Percentiles rank a stretch among this genome's conserved stretches.
Conservation (phyloP, 192 early-diverging fungal genomes). For the Mortierella claussenii region DNA sequence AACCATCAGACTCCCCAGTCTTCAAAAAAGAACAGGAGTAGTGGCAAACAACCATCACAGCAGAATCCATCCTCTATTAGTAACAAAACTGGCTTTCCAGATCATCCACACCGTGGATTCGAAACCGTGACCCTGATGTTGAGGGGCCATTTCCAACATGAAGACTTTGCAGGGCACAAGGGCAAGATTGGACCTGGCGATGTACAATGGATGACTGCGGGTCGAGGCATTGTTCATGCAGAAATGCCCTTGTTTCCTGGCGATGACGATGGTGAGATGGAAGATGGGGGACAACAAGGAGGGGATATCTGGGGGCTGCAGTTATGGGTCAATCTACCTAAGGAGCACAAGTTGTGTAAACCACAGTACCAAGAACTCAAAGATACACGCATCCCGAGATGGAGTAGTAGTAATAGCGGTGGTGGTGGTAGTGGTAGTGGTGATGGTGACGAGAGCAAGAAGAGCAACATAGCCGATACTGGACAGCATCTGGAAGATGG, state of each 20-base stretch:
- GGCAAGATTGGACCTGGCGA: slow-evolving; percentile 70
- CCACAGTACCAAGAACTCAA: slow-evolving; percentile 55
- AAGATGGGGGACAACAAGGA: slow-evolving; percentile 2
- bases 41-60: too few species aligned
- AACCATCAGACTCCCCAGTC: not conserved
- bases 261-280: not conserved
- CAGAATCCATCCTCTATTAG: not conserved
- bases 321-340: slow-evolving; percentile 75
- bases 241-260: slow-evolving; percentile 65
- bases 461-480: too few species aligned
- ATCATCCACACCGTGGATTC: slow-evolving; percentile 82
- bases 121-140: slow-evolving; percentile 78
- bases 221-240: slow-evolving; percentile 75
- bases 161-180: slow-evolving; percentile 77
- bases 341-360: slow-evolving; percentile 60
- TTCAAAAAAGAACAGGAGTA: not conserved
- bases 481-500: too few species aligned
- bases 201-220: slow-evolving; percentile 80
- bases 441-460: too few species aligned
- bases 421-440: too few species aligned
- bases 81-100: slow-evolving; percentile 55
- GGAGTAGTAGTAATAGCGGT: too few species aligned
- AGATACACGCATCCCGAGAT: slow-evolving; percentile 25
- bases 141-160: slow-evolving; percentile 72
- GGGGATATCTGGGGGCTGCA: slow-evolving; percentile 58